These are phyloP conservation scores for Sanguinoderma infundibulare DNA, from an alignment of 1,284 basidiomycete genomes.

Conservation along the genomic window DNA sequence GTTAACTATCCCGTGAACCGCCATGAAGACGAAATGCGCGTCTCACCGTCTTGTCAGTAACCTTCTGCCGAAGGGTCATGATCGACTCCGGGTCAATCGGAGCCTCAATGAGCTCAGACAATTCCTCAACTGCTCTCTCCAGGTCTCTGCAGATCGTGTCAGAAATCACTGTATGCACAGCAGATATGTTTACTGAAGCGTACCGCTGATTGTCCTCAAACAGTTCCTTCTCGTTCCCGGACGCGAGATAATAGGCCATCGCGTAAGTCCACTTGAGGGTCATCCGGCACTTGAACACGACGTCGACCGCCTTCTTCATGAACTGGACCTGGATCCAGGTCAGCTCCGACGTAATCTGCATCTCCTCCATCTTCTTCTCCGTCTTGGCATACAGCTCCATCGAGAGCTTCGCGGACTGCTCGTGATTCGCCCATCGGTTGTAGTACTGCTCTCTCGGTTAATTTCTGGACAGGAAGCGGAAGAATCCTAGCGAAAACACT, in stretches of 20 bases:
- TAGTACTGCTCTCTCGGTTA: slow-evolving; percentile 77
- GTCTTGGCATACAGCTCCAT: slow-evolving; percentile 92
- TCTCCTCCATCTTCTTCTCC: slow-evolving; percentile 99
- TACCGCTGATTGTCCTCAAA: slow-evolving; percentile 98
- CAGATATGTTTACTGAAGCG: slow-evolving; percentile 19
- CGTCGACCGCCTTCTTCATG: slow-evolving; percentile 96
- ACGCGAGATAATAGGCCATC: slow-evolving; percentile 96
- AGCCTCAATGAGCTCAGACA: slow-evolving; percentile 90
- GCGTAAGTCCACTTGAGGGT: slow-evolving; percentile 99
- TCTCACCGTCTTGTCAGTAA: slow-evolving; percentile 92
- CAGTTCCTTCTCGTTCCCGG: slow-evolving; percentile 92
- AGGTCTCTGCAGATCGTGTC: slow-evolving; percentile 66
- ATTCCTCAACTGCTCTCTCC: slow-evolving; percentile 93
- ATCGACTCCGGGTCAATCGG: slow-evolving; percentile 90
- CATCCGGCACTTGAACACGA: slow-evolving; percentile 88
- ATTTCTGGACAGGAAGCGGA: slow-evolving; percentile 1
- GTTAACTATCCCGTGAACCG: neutral
- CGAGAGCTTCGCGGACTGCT: slow-evolving; percentile 96
- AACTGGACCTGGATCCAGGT: slow-evolving; percentile 99
- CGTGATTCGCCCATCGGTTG: slow-evolving; percentile 98
- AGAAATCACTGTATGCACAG: slow-evolving; percentile 3
- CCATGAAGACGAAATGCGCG: too few species aligned
- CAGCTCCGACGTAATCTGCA: slow-evolving; percentile 90
- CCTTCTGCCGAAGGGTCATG: slow-evolving; percentile 83
- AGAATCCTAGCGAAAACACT: slow-evolving; percentile 37